Percentiles rank a stretch among this genome's conserved stretches.
Evolutionary conservation across 164 flowering plant species (phyloP).

Genomic region (Saururus chinensis): DNA sequence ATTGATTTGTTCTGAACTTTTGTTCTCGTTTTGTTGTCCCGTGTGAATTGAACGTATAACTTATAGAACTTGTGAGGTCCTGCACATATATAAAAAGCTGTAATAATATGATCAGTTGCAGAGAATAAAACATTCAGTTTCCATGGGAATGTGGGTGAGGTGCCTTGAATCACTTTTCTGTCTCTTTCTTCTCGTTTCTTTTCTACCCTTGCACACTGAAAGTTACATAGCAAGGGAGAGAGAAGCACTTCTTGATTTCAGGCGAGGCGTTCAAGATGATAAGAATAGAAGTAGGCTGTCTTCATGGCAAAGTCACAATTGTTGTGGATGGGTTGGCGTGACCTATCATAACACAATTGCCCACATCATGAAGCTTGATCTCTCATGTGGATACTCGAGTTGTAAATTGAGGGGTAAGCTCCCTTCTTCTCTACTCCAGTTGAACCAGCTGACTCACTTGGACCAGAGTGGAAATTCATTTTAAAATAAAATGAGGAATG

Average conservation of each 20-base stretch:
- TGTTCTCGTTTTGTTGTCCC: too few species aligned
- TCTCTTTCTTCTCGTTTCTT: too few species aligned
- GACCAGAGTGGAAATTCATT: constrained; percentile 1
- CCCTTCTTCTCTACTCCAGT: neutral
- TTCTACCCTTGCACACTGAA: too few species aligned
- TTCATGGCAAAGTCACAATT: constrained; percentile 4
- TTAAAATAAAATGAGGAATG: neutral
- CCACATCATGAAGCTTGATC: neutral
- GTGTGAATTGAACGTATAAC: too few species aligned
- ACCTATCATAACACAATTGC: constrained; percentile 2
- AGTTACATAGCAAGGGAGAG: neutral
- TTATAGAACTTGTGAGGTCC: too few species aligned
- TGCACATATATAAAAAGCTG: too few species aligned
- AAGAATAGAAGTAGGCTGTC: neutral
- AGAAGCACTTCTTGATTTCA: constrained; percentile 1
- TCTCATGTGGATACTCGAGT: neutral
- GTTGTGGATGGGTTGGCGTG: constrained; percentile 6
- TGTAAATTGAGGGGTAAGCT: too few species aligned
- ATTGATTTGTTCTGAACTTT: too few species aligned
- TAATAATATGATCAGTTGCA: too few species aligned
- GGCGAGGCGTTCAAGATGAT: neutral
- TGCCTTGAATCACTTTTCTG: too few species aligned
- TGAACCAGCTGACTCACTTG: neutral
- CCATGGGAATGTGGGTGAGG: too few species aligned
- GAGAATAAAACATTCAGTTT: too few species aligned